These are phyloP conservation scores for Populus tomentosa DNA, from an alignment of 441 rosid genomes.

Conservation along the genomic window DNA sequence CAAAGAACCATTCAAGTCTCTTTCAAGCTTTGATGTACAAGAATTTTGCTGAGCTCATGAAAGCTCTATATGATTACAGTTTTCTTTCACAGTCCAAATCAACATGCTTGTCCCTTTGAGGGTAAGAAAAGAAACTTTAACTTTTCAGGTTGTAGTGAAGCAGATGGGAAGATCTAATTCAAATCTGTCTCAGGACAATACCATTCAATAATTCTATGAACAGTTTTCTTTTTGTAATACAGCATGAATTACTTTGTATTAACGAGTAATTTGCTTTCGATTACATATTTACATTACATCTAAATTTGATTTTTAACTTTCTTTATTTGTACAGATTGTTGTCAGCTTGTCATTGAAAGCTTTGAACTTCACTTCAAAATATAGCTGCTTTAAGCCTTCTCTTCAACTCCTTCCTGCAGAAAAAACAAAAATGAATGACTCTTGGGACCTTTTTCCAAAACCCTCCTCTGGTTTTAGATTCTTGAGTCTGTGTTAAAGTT, in stretches of 20 bases:
- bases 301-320: too few species aligned
- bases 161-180: background rate
- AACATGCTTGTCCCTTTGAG: background rate
- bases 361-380: background rate
- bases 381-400: conserved; percentile 41
- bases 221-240: background rate
- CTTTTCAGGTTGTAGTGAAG: background rate
- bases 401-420: conserved; percentile 52
- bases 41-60: too few species aligned
- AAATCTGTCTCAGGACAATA: background rate
- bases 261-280: too few species aligned
- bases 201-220: background rate
- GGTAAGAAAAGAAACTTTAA: background rate
- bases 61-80: too few species aligned
- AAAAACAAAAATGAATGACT: background rate
- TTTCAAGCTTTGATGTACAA: too few species aligned
- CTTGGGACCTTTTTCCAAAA: background rate
- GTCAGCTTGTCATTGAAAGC: background rate
- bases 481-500: background rate
- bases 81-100: background rate
- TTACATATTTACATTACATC: background rate
- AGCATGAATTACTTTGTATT: background rate
- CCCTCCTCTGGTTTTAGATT: background rate
- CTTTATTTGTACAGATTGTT: background rate
- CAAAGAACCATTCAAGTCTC: too few species aligned